Percentiles rank a stretch among this genome's conserved stretches.
Conservation (phyloP, 1,139 yeast genomes). For the Yamadazyma epiphylla region DNA sequence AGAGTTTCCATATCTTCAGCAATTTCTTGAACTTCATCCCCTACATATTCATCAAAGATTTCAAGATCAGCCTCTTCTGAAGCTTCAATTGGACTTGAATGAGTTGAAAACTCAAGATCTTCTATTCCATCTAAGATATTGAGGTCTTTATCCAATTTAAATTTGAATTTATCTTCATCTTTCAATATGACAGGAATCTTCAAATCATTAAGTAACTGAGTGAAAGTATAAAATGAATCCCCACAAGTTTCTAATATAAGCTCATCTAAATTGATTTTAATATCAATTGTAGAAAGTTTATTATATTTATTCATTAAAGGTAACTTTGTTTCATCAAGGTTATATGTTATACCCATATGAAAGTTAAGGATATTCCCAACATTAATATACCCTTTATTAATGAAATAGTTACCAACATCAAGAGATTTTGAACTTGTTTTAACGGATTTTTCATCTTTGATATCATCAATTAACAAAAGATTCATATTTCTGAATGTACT, state of each 20-base stretch:
- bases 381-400: conserved; percentile 37
- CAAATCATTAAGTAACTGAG: conserved; percentile 67
- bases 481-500: conserved; percentile 44
- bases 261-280: conserved; percentile 48
- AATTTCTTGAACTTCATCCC: conserved; percentile 3
- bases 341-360: conserved; percentile 38
- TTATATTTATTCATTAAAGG: conserved; percentile 9
- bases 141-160: conserved; percentile 29
- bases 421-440: conserved; percentile 1
- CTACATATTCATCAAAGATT: conserved; percentile 20
- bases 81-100: not conserved
- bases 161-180: conserved; percentile 54
- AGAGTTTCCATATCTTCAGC: conserved; percentile 2
- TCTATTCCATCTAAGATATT: conserved; percentile 51
- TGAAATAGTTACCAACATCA: conserved; percentile 20
- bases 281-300: conserved; percentile 28
- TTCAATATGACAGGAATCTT: conserved; percentile 61
- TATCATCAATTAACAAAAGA: conserved; percentile 58
- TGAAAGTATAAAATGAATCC: conserved; percentile 72
- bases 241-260: conserved; percentile 67
- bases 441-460: conserved; percentile 16
- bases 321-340: conserved; percentile 11
- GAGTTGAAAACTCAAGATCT: conserved; percentile 21
- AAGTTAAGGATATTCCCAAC: conserved; percentile 43
- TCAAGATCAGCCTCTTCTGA: conserved; percentile 6